A percentile compares a stretch with the other conserved stretches of the same genome.
phyloP scores from a whole-genome alignment of 768 basidiomycete species.

The Lepiota brunneoincarnata region DNA sequence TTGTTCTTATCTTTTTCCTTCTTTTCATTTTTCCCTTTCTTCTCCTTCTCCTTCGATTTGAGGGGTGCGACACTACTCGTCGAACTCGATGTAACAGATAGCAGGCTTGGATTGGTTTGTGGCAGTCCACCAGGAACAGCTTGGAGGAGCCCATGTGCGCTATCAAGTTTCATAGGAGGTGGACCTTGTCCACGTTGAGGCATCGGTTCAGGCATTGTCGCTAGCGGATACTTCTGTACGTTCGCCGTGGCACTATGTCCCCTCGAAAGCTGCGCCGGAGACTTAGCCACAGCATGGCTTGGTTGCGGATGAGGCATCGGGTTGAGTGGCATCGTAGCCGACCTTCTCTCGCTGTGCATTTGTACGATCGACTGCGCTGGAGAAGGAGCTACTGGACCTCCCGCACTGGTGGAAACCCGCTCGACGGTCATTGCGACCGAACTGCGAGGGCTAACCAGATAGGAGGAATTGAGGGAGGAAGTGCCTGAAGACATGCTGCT shows the following conservation, averaged over 20 bases:
- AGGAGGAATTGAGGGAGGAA: background rate
- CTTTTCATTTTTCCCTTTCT: background rate
- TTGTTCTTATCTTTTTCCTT: background rate
- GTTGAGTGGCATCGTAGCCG: background rate
- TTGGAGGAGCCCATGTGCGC: background rate
- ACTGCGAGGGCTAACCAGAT: background rate
- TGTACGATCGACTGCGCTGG: background rate
- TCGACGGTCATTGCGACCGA: background rate
- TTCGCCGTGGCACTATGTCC: too few species aligned
- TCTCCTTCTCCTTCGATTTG: background rate
- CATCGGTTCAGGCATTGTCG: background rate
- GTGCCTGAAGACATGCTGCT: slow-evolving; percentile 1
- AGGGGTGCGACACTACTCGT: background rate
- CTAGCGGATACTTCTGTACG: background rate
- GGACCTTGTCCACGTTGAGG: background rate
- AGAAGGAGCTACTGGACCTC: background rate
- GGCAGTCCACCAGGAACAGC: background rate
- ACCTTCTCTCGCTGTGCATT: background rate
- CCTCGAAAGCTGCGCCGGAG: too few species aligned
- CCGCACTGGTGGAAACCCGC: background rate
- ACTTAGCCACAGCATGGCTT: background rate
- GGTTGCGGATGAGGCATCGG: background rate
- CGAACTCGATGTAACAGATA: slow-evolving; percentile 1
- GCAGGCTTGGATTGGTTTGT: background rate
- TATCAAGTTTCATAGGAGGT: background rate